A percentile compares a stretch with the other conserved stretches of the same genome.
phyloP scores from a whole-genome alignment of 2,329 filamentous ascomycete species.

The Hirsutella rhossiliensis region DNA sequence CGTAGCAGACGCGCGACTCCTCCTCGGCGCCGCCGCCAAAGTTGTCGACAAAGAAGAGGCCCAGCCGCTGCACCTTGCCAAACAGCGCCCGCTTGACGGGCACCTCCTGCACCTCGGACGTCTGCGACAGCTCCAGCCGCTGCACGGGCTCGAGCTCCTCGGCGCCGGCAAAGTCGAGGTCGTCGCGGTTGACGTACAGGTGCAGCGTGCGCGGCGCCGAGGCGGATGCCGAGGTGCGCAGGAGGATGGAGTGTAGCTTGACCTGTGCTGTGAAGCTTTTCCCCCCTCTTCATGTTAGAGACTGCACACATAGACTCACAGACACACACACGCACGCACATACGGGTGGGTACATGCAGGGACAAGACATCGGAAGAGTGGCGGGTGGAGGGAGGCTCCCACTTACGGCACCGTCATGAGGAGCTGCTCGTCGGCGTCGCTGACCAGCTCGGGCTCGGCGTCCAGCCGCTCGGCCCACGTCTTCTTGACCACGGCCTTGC shows the following conservation, averaged over 20 bases:
- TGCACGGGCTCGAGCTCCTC: slow-evolving; percentile 61
- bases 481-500: slow-evolving; percentile 71
- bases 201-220: slow-evolving; percentile 74
- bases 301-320: too few species aligned
- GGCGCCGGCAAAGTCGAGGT: slow-evolving; percentile 73
- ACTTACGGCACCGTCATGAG: slow-evolving; percentile 80
- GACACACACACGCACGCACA: too few species aligned
- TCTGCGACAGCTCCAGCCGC: slow-evolving; percentile 64
- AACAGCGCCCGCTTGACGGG: slow-evolving; percentile 81
- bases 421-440: slow-evolving; percentile 87
- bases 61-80: slow-evolving; percentile 69
- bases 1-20: slow-evolving; percentile 64
- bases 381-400: background rate
- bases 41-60: slow-evolving; percentile 87
- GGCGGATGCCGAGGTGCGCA: slow-evolving; percentile 62
- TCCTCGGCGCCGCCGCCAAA: slow-evolving; percentile 68
- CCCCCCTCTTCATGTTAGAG: too few species aligned
- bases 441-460: slow-evolving; percentile 62
- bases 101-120: slow-evolving; percentile 74
- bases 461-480: slow-evolving; percentile 75
- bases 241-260: slow-evolving; percentile 78
- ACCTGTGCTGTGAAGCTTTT: slow-evolving; percentile 82
- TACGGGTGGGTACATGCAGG: too few species aligned
- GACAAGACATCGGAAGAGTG: background rate
- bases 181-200: slow-evolving; percentile 75